phyloP scores from a whole-genome alignment of 2,329 filamentous ascomycete genomes.

The Botrytis cinerea region DNA sequence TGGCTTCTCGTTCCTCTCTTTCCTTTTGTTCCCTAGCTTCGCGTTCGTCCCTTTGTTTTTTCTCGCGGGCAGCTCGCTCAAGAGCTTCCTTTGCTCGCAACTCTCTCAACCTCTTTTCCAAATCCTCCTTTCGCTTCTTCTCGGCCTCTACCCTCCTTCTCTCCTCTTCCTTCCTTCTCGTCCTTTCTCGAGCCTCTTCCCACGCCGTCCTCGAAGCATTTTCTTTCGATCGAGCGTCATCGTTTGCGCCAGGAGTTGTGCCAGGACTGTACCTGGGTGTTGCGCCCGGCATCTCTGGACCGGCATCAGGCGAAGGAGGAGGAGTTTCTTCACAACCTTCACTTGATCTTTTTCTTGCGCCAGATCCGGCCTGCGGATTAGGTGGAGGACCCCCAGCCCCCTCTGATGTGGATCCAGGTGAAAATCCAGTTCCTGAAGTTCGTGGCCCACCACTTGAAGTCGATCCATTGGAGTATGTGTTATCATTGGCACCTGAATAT shows the following conservation, averaged over 20 bases:
- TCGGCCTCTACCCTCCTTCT: conserved; percentile 63
- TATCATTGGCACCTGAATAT: conserved; percentile 30
- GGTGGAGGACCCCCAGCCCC: conserved; percentile 30
- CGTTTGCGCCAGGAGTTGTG: conserved; percentile 27
- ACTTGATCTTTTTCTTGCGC: conserved; percentile 19
- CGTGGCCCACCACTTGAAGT: conserved; percentile 28
- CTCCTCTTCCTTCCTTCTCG: conserved; percentile 66
- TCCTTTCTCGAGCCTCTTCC: conserved; percentile 71
- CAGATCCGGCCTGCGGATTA: conserved; percentile 23
- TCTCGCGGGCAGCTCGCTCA: conserved; percentile 43
- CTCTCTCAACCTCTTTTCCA: conserved; percentile 54
- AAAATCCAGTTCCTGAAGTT: conserved; percentile 17
- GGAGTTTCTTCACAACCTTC: conserved; percentile 21
- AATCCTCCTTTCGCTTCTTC: conserved; percentile 59
- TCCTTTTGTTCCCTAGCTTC: conserved; percentile 46
- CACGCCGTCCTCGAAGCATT: conserved; percentile 53
- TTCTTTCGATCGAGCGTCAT: conserved; percentile 27
- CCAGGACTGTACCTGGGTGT: conserved; percentile 9
- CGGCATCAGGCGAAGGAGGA: conserved; percentile 25
- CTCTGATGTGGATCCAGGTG: conserved; percentile 19
- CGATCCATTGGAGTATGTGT: conserved; percentile 35
- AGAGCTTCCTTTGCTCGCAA: conserved; percentile 58
- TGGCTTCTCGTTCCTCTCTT: conserved; percentile 48
- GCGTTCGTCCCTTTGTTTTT: conserved; percentile 43
- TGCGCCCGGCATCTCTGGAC: conserved; percentile 24